Conservation (phyloP, 495 filamentous ascomycete species). For the Penicillium bovifimosum region DNA sequence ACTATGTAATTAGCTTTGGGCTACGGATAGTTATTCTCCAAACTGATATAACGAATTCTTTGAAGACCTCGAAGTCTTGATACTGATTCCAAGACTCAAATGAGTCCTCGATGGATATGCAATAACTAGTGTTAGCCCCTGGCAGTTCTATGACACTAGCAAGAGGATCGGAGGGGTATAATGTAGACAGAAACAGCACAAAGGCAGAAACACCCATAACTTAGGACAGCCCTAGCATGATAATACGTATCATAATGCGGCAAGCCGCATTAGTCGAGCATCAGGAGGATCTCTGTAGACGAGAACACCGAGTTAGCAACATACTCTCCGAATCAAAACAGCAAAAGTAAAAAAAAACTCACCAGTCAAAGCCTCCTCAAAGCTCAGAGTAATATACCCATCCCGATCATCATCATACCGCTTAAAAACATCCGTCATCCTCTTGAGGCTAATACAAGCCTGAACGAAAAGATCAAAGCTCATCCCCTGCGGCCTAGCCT, state of each 20-base stretch:
- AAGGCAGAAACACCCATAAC: background rate
- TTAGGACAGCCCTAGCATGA: background rate
- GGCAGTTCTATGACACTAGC: slow-evolving; percentile 11
- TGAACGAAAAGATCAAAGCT: slow-evolving; percentile 98
- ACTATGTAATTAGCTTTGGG: no score
- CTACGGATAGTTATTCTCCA: no score
- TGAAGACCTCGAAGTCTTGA: background rate
- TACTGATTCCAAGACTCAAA: background rate
- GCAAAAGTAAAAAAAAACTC: slow-evolving; percentile 12
- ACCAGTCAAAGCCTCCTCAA: slow-evolving; percentile 75
- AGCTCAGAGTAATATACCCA: slow-evolving; percentile 80
- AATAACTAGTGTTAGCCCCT: slow-evolving; percentile 2
- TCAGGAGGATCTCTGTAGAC: slow-evolving; percentile 34
- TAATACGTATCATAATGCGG: background rate
- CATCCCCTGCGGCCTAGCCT: slow-evolving; percentile 56
- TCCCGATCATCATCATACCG: slow-evolving; percentile 96
- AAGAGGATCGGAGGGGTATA: slow-evolving; percentile 10
- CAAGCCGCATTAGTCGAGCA: slow-evolving; percentile 33
- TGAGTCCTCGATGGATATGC: slow-evolving; percentile 9
- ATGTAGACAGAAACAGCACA: background rate
- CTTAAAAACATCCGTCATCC: slow-evolving; percentile 99
- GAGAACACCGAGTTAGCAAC: background rate
- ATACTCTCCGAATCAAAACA: background rate
- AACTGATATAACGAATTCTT: background rate
- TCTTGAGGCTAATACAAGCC: slow-evolving; percentile 89